Conservation (phyloP, 2,329 filamentous ascomycete genomes). For the Coniella vitis region DNA sequence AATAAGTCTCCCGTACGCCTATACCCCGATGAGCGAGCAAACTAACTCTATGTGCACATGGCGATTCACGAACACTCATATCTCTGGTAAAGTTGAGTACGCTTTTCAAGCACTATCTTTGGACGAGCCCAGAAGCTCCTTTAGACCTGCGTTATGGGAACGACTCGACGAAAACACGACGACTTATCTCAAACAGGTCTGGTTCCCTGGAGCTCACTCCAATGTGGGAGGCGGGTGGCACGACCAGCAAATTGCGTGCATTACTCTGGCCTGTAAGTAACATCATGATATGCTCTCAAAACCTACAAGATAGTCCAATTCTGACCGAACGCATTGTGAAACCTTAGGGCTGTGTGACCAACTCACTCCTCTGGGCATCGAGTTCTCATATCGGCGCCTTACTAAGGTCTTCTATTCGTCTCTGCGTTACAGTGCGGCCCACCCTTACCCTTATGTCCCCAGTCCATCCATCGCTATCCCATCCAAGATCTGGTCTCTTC, state of each 20-base stretch:
- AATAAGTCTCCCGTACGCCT: conserved; percentile 21
- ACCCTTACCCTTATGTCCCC: conserved; percentile 26
- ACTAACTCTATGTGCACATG: conserved; percentile 23
- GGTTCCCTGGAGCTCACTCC: conserved; percentile 58
- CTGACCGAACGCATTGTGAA: background rate
- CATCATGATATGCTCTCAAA: background rate
- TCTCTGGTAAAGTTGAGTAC: conserved; percentile 35
- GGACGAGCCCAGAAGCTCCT: conserved; percentile 39
- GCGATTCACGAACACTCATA: conserved; percentile 37
- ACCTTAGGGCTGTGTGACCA: conserved; percentile 28
- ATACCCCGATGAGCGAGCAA: background rate
- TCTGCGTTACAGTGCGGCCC: conserved; percentile 26
- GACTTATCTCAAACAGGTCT: conserved; percentile 30
- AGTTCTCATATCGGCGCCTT: conserved; percentile 24
- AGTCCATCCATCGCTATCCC: conserved; percentile 9
- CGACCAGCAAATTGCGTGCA: conserved; percentile 27
- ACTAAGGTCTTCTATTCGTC: conserved; percentile 21
- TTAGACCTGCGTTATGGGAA: conserved; percentile 37
- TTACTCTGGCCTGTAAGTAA: conserved; percentile 26
- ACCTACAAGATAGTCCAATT: too few species aligned
- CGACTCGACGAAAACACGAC: conserved; percentile 21
- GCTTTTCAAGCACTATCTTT: conserved; percentile 45
- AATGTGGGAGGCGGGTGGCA: conserved; percentile 56
- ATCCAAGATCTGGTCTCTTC: conserved; percentile 14
- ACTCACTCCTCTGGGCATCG: conserved; percentile 26